Evolutionary conservation across 805 yeast species (phyloP), one percentile per base, ranked within the genome.

Genomic region (Tetrapisispora pingtungensis): DNA sequence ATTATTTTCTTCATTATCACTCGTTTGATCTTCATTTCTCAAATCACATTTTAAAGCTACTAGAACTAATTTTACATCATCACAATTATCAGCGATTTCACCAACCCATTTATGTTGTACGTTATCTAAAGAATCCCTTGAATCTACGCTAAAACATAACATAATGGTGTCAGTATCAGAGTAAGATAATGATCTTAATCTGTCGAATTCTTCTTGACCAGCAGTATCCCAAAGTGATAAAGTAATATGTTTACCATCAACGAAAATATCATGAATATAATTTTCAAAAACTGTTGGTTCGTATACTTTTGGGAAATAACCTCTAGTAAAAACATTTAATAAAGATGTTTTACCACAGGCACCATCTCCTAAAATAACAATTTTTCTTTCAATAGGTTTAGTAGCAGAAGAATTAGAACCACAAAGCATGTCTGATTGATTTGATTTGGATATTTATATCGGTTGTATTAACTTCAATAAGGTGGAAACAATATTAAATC

Each of bases 221-320:
- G 98, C 98, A 6, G 98, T 90, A 63, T 90, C 98, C 98, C 98
- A 93, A 44, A 90, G 70, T 14, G 96, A 88, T 46, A 90, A 69
- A 58, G 89, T 95, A 56, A 90, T 84, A 41, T 93, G 87, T 62
- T 86, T 87, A 42, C 90, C 90, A 62, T 90, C 98, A 44, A 90
- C 88, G 67, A 86, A 90, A 51, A 90, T 93, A 62, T 90, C 97
- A 66, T 90, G 97, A 47, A 89, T 95, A 62, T 90, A 90, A 68
- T 90, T 90, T 62, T 90, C 97, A 66, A 93, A 90, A 33, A 90
- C 97, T 0, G 98, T 90, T 22, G 98, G 98, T 61, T 89, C 98
- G 65, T 90, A 90, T 18, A 90, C 97, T 62, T 93, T 96, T 8
- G 97, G 97, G 69, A 90, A 90, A 65, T 90, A 93, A 1, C 98